Evolutionary conservation across 2,329 filamentous ascomycete species (phyloP), one percentile per base, ranked within the genome.

Genomic region (Monilinia laxa): DNA sequence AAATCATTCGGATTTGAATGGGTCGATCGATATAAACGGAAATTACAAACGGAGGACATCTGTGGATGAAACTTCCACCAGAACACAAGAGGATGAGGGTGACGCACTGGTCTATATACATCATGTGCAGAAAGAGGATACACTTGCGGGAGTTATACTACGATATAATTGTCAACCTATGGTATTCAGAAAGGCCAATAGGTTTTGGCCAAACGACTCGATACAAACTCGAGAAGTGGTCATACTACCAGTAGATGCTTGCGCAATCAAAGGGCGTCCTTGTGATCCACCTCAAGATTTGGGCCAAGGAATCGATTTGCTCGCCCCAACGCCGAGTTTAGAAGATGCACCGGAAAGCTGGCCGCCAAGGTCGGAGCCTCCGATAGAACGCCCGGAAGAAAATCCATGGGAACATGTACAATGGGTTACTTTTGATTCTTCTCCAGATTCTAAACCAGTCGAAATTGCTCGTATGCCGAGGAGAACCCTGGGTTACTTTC

Each of bases 201-300:
- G 95, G 14, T 87, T 99, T 74, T 99, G 95, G 95, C 92, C 93
- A 9, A 92, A 93, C 70, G 95, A 98, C 76, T 92, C 87, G 70
- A 90, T 98, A 47, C 94, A 97, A 76, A 87, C 88, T 58, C 88
- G 93, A 68, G 91, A 91, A 74, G 89, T 87, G 70, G 84, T 99
- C 20, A 84, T 93, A 11, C 81, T 99, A 63, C 95, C 95, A 0
- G 92, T 98, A 5, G 93, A 97, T 77, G 90, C 92, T 52, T 98
- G 94, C 77, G 88, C 90, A 53, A 83, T 93, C 53, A 95, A 93
- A 75, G 93, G 94, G 40, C 85, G 87, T 62, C 84, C 85, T 20
- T 88, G 86, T 73, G 82, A 85, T n/a, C 85, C 79, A 1, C 74
- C 77, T 23, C 47, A 75, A 79, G 52, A 76, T 66, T 59, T 65